Evolutionary conservation across 305 asterid genomes (phyloP).

Genomic region (Fraxinus xanthoxyloides): DNA sequence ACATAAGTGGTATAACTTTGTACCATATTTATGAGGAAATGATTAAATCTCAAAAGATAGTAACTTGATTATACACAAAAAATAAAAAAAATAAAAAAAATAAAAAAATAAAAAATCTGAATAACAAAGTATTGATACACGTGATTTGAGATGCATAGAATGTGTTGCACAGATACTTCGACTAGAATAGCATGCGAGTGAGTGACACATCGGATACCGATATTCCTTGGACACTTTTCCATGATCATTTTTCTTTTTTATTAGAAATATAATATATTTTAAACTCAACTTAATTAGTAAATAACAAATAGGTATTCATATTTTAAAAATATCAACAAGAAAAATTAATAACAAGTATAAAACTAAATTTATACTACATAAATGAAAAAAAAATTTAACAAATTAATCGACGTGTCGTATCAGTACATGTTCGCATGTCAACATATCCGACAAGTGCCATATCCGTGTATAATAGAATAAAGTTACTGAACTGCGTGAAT

Average conservation of each 20-base stretch:
- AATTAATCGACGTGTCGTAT: background rate
- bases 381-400: too few species aligned
- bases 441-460: background rate
- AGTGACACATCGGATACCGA: background rate
- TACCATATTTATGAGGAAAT: background rate
- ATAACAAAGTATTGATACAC: background rate
- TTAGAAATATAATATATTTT: background rate
- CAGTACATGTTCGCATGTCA: background rate
- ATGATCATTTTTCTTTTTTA: background rate
- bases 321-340: background rate
- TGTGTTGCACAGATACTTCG: too few species aligned
- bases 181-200: background rate
- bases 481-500: slow-evolving; percentile 1
- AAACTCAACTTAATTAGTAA: background rate
- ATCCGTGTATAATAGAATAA: background rate
- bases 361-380: too few species aligned
- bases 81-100: too few species aligned
- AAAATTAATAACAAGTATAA: too few species aligned
- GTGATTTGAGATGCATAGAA: slow-evolving; percentile 1
- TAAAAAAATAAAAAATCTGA: background rate
- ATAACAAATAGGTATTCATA: background rate
- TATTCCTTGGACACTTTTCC: background rate
- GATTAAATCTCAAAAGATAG: slow-evolving; percentile 8
- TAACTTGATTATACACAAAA: slow-evolving; percentile 9
- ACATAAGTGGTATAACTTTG: background rate